Percentiles rank a stretch among this genome's conserved stretches.
These are phyloP conservation scores for Leptosphaerulina australis DNA, from an alignment of 2,329 filamentous ascomycete species.

Conservation along the genomic window DNA sequence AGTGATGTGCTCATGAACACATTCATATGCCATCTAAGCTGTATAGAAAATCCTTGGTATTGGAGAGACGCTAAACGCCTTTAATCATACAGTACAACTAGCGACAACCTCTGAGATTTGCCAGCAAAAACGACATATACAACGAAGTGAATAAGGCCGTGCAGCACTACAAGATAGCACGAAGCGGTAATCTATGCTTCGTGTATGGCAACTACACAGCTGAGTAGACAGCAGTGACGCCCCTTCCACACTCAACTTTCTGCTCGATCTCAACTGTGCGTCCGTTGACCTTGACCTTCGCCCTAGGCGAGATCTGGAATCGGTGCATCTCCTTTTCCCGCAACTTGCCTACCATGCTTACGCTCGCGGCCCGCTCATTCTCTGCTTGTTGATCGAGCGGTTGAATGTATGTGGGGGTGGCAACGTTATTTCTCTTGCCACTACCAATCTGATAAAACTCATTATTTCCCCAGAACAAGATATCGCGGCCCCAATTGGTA, in stretches of 20 bases:
- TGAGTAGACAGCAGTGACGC: slow-evolving; percentile 86
- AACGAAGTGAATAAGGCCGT: neutral
- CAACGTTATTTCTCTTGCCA: slow-evolving; percentile 82
- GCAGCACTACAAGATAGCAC: neutral
- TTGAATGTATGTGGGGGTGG: slow-evolving; percentile 76
- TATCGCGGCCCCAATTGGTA: slow-evolving; percentile 86
- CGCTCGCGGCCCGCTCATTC: slow-evolving; percentile 34
- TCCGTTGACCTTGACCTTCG: slow-evolving; percentile 71
- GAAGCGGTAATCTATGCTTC: slow-evolving; percentile 17
- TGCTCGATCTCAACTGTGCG: slow-evolving; percentile 80
- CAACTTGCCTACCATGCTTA: slow-evolving; percentile 48
- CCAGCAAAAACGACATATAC: neutral
- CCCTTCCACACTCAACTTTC: slow-evolving; percentile 83
- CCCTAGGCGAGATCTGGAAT: slow-evolving; percentile 79
- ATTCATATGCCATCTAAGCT: too few species aligned
- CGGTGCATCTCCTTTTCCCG: slow-evolving; percentile 72
- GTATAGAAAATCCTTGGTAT: neutral
- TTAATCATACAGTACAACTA: slow-evolving; percentile 2
- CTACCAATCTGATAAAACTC: slow-evolving; percentile 93
- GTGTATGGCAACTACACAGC: slow-evolving; percentile 29
- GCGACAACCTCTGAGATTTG: neutral
- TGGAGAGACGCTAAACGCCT: slow-evolving; percentile 7
- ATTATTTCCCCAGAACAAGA: slow-evolving; percentile 93
- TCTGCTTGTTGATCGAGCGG: slow-evolving; percentile 72
- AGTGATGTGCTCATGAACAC: too few species aligned